Percentiles rank a stretch among this genome's conserved stretches.
phyloP scores from a whole-genome alignment of 2,329 filamentous ascomycete genomes.

The Aureobasidium subglaciale region DNA sequence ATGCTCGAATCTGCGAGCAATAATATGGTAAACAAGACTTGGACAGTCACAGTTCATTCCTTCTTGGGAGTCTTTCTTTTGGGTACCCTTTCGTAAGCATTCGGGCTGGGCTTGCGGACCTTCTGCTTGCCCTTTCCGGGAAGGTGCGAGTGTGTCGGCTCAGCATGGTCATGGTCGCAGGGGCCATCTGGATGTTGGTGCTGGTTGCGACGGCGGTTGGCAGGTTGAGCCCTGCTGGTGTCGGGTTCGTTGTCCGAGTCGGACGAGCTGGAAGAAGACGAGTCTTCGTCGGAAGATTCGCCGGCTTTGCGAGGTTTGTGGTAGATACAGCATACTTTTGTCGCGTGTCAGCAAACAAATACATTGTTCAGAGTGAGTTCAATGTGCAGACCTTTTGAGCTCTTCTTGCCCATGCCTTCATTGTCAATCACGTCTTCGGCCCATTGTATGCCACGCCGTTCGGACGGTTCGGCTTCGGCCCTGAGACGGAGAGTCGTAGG shows the following conservation, averaged over 20 bases:
- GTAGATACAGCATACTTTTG: conserved; percentile 94
- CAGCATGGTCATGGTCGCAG: conserved; percentile 29
- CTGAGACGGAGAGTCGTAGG: conserved; percentile 34
- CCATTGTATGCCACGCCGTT: conserved; percentile 71
- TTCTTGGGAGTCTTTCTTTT: conserved; percentile 31
- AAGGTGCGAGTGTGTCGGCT: conserved; percentile 27
- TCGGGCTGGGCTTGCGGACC: conserved; percentile 59
- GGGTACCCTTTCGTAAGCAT: conserved; percentile 74
- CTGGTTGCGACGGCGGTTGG: conserved; percentile 24
- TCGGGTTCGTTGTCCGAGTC: conserved; percentile 50
- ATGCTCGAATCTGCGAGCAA: too few relatives aligned
- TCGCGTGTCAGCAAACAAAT: background rate
- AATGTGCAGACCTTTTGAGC: conserved; percentile 67
- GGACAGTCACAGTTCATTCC: background rate
- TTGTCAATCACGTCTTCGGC: conserved; percentile 91
- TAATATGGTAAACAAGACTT: too few relatives aligned
- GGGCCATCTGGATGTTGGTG: conserved; percentile 21
- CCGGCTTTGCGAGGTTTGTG: conserved; percentile 75
- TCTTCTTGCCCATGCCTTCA: conserved; percentile 88
- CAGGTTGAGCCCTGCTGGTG: conserved; percentile 39
- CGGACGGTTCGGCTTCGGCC: conserved; percentile 29
- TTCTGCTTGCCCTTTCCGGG: conserved; percentile 34
- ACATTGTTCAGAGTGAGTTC: background rate
- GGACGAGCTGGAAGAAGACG: conserved; percentile 46
- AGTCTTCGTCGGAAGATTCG: conserved; percentile 67